Percentiles rank a stretch among this genome's conserved stretches.
Conservation (phyloP, 768 basidiomycete species). For the Trametes maxima region DNA sequence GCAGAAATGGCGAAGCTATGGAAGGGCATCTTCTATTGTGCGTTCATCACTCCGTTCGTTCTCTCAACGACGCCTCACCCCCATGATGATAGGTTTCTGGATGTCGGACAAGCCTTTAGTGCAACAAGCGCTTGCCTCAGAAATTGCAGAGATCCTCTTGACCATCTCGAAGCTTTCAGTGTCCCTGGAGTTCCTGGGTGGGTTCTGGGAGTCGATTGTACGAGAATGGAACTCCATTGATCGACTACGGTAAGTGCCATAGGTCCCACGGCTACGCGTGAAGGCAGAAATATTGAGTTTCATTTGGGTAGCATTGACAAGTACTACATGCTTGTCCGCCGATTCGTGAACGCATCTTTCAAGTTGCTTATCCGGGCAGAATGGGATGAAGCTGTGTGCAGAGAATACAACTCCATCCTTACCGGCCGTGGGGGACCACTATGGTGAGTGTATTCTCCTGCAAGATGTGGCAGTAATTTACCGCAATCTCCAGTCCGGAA, state of each 20-base stretch:
- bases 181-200: conserved; percentile 76
- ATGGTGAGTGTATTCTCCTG: conserved; percentile 52
- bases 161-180: conserved; percentile 58
- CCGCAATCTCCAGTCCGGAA: conserved; percentile 49
- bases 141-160: conserved; percentile 81
- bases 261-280: not conserved
- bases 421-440: conserved; percentile 73
- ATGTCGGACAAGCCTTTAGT: conserved; percentile 99
- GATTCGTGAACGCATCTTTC: conserved; percentile 86
- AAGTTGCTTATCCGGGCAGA: conserved; percentile 67
- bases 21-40: conserved; percentile 98
- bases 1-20: conserved; percentile 89
- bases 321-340: conserved; percentile 92
- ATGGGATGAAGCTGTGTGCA: conserved; percentile 63
- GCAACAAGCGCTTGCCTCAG: conserved; percentile 87
- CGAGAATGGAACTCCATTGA: conserved; percentile 96
- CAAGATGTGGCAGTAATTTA: not conserved
- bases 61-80: not conserved
- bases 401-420: conserved; percentile 72
- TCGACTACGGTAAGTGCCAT: conserved; percentile 73
- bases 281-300: not conserved
- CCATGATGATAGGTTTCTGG: conserved; percentile 78
- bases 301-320: conserved; percentile 81
- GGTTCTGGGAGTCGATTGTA: conserved; percentile 90
- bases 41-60: conserved; percentile 27